Base-by-base conservation (phyloP, 2,329 filamentous ascomycete genomes). In the Fusarium sp. region DNA sequence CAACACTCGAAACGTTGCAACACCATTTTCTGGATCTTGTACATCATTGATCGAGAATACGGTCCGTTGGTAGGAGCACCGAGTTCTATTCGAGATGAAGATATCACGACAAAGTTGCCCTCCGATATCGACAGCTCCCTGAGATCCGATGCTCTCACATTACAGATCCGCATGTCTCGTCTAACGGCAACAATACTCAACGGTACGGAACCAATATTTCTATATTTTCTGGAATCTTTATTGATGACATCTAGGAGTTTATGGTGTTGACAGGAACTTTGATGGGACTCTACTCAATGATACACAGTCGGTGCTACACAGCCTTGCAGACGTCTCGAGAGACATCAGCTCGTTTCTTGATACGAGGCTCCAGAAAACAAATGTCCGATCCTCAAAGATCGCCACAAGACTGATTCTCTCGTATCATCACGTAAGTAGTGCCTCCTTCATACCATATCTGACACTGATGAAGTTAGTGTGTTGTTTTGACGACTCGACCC, bases 1-100 rank as follows among this genome's bases (percentile, higher is more conserved):
- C 45, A 50, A 7, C 62, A 69, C 11, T 65, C 66, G 2, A 61
- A 47, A 35, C 62, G 66, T 2, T 66, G 56, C 22, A 69, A 66
- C 37, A 57, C 57, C 2, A 38, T 69, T 30, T 69, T 69, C 25
- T 69, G 63, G 63, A 57, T 57, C 25, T 33, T 57, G 1, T 69
- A 69, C 27, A 69, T 69, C 11, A 52, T 69, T 17, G 66, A 69
- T 20, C 47, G 63, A 22, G 62, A 69, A 15, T 69, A 61, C n/a
- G 57, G 54, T 4, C 38, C 66, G 14, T 30, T 68, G 37, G 56
- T 68, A 7, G 66, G 66, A 14, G 56, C 62, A 2, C 52, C 66
- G 12, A 68, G 66, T 32, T 65, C 66, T 1, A 68, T 68, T 5
- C 30, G 66, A 22, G 62, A 65, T 25, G 66, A 65, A 43, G 66